Conservation (phyloP, 768 basidiomycete species). For the Leccinum variicolor region DNA sequence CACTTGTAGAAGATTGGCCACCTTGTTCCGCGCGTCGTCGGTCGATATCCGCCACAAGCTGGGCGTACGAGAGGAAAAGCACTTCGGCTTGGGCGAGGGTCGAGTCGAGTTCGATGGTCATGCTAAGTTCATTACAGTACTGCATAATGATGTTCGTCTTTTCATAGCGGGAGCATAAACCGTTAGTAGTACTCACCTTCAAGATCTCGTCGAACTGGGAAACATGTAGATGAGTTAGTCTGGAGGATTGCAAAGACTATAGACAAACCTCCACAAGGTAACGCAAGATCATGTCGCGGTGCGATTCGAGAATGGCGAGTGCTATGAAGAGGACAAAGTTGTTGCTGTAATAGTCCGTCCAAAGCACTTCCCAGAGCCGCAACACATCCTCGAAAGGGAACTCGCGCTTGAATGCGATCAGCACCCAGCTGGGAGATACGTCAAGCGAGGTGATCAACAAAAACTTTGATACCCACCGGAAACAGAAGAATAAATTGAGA, state of each 20-base stretch:
- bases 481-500: constrained; percentile 96
- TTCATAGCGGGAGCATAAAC: not conserved
- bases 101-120: constrained; percentile 95
- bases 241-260: not conserved
- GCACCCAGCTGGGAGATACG: constrained; percentile 61
- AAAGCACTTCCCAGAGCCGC: constrained; percentile 89
- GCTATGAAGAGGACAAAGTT: constrained; percentile 93
- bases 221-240: constrained; percentile 2
- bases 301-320: constrained; percentile 89
- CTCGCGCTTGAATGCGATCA: constrained; percentile 95
- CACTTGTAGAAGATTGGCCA: constrained; percentile 15
- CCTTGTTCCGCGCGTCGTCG: constrained; percentile 63
- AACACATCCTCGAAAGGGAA: constrained; percentile 91
- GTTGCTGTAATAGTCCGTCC: constrained; percentile 88
- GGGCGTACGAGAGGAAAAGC: constrained; percentile 87
- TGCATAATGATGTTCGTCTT: constrained; percentile 23
- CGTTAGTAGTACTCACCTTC: constrained; percentile 19
- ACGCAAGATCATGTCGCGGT: constrained; percentile 91
- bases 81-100: constrained; percentile 97
- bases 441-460: not conserved
- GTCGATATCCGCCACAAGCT: constrained; percentile 87
- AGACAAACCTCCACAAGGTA: constrained; percentile 85
- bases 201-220: constrained; percentile 57
- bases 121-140: constrained; percentile 94
- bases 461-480: constrained; percentile 59